Evolutionary conservation across 2,329 filamentous ascomycete species (phyloP), one percentile per base, ranked within the genome.

Genomic region (Aspergillus ustus): DNA sequence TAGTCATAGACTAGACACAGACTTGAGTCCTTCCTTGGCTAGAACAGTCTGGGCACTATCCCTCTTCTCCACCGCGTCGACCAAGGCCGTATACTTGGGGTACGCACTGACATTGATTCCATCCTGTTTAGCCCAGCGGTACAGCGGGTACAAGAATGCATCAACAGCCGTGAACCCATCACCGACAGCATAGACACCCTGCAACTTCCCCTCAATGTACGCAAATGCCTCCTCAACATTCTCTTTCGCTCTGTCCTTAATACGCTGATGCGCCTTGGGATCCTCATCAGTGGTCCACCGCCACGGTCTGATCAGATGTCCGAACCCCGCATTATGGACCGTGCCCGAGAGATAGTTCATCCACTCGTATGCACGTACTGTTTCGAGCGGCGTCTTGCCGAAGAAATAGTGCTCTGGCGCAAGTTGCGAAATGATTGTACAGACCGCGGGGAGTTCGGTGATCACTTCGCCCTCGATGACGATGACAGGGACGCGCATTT

Each of bases 111-210:
- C 7, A 31, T 20, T 20, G 22, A 52, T 7, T 1, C 57, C 65
- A 34, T 56, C 19, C 13, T 34, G 34, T 29, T 46, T 52, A 1
- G 66, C 74, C 75, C 75, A 77, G 5, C 70, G 63, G 52, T 72
- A 75, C 46, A 76, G 72, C 7, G 74, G 66, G 59, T 73, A 72
- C 48, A 78, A 59, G 64, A 70, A 75, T 7, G 70, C 58, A 67
- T 78, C 76, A 7, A 75, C 75, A 11, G 66, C 75, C 6, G 75
- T 78, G 19, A 78, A 71, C 17, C 63, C 65, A 15, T 68, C 65
- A 7, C 65, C 61, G 11, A 37, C 31, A 76, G 50, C n/a, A 59
- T 68, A 61, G 69, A 48, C 31, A 3, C 4, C 9, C 7, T 25
- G 29, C 50, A 52, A 2, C 50, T 20, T 20, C 15, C 31, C 13